phyloP scores from a whole-genome alignment of 2,329 filamentous ascomycete species.

The Alternaria metachromatica region DNA sequence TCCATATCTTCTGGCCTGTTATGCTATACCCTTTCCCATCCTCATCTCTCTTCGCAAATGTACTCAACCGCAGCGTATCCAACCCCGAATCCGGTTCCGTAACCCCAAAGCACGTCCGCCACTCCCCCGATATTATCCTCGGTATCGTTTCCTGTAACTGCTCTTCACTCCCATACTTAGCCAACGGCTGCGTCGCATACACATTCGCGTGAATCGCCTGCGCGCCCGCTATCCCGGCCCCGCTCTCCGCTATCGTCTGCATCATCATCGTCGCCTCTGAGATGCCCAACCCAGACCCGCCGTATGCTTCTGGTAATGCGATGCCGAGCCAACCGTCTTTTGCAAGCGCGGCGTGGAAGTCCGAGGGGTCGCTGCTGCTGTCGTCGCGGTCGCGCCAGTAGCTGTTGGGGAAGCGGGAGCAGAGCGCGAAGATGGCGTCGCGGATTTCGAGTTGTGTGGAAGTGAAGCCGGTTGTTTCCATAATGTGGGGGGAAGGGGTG shows the following conservation, averaged over 20 bases:
- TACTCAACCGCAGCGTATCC: constrained; percentile 72
- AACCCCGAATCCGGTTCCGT: constrained; percentile 85
- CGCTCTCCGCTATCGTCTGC: constrained; percentile 79
- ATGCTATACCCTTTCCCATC: constrained; percentile 69
- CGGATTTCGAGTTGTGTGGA: constrained; percentile 75
- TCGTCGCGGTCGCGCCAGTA: constrained; percentile 82
- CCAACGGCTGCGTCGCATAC: constrained; percentile 77
- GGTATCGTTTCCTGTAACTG: constrained; percentile 71
- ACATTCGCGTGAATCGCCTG: constrained; percentile 68
- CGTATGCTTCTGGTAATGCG: constrained; percentile 75
- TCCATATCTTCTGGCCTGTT: constrained; percentile 87
- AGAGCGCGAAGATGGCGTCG: constrained; percentile 72
- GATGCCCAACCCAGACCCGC: constrained; percentile 77
- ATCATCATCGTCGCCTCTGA: constrained; percentile 88
- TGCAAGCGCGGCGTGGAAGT: constrained; percentile 77
- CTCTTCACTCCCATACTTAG: constrained; percentile 71
- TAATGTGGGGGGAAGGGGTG: constrained; percentile 55
- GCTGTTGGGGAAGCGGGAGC: constrained; percentile 70
- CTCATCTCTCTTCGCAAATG: constrained; percentile 44
- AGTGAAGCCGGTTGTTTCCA: constrained; percentile 76
- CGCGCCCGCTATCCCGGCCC: constrained; percentile 77
- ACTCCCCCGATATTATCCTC: constrained; percentile 73
- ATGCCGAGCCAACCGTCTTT: constrained; percentile 83
- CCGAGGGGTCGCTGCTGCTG: constrained; percentile 71
- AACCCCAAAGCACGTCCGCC: constrained; percentile 79